A percentile compares a stretch with the other conserved stretches of the same genome.
phyloP scores from a whole-genome alignment of 192 early-diverging fungal genomes.

The Coemansia sp. region DNA sequence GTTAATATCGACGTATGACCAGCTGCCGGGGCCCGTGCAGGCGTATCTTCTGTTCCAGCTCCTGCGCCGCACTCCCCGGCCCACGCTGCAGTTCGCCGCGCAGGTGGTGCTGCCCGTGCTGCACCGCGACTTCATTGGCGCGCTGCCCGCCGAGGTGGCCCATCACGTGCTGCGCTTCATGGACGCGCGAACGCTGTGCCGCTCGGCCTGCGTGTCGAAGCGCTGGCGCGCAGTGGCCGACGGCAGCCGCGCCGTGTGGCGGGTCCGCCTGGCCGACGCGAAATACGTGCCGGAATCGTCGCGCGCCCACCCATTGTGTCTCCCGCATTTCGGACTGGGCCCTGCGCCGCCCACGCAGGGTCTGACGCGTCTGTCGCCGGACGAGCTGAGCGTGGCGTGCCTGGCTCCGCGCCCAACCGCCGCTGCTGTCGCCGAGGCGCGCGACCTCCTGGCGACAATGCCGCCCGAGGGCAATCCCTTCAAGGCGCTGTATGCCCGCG shows the following conservation, averaged over 20 bases:
- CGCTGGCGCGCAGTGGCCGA: constrained; percentile 82
- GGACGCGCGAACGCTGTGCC: constrained; percentile 78
- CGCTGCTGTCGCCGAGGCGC: constrained; percentile 2
- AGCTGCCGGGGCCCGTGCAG: constrained; percentile 75
- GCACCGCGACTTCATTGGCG: constrained; percentile 88
- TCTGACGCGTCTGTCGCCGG: not conserved
- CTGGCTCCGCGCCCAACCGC: constrained; percentile 28
- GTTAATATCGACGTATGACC: constrained; percentile 80
- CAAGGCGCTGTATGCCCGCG: constrained; percentile 80
- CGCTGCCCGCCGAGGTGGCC: constrained; percentile 70
- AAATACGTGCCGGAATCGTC: constrained; percentile 31
- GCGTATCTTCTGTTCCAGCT: constrained; percentile 90
- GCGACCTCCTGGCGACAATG: not conserved
- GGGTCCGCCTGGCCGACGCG: constrained; percentile 41
- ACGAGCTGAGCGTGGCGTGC: constrained; percentile 35
- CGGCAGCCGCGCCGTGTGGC: constrained; percentile 61
- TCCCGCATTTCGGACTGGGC: constrained; percentile 50
- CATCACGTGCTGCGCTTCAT: constrained; percentile 84
- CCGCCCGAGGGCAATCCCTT: constrained; percentile 59
- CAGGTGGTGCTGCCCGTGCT: constrained; percentile 87
- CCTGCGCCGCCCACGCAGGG: constrained; percentile 12
- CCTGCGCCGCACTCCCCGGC: constrained; percentile 77
- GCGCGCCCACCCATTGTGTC: constrained; percentile 46
- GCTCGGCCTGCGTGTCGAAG: constrained; percentile 80
- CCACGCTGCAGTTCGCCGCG: constrained; percentile 90